These are phyloP conservation scores for Aspergillus kassunensis DNA, from an alignment of 495 filamentous ascomycete genomes.

Conservation along the genomic window DNA sequence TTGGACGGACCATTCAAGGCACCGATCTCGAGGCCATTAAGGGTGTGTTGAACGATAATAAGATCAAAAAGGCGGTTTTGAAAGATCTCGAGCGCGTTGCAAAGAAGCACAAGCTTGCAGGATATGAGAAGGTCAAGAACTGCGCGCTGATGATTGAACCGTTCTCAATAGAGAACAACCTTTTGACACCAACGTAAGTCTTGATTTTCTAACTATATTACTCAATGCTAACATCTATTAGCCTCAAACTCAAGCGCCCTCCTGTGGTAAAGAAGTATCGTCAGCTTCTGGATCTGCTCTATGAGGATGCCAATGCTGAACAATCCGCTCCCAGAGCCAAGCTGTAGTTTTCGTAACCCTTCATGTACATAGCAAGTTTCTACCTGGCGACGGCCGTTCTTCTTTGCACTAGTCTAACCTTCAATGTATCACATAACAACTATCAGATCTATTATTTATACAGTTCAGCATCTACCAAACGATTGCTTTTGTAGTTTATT, in stretches of 20 bases:
- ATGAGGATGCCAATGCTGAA: conserved; percentile 62
- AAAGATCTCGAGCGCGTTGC: conserved; percentile 77
- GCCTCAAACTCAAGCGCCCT: conserved; percentile 91
- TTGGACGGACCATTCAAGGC: conserved; percentile 59
- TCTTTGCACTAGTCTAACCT: not conserved
- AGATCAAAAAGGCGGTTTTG: conserved; percentile 69
- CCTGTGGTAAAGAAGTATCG: conserved; percentile 78
- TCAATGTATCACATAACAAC: not conserved
- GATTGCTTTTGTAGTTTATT: not conserved
- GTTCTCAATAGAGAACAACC: conserved; percentile 90
- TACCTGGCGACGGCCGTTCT: not conserved
- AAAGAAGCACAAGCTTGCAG: conserved; percentile 82
- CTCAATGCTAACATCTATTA: conserved; percentile 37
- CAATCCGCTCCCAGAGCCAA: conserved; percentile 53
- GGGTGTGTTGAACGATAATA: conserved; percentile 58
- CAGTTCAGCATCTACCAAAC: too few species aligned
- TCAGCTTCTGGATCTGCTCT: conserved; percentile 71
- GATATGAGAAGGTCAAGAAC: conserved; percentile 79
- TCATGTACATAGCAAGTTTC: conserved; percentile 11
- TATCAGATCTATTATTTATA: too few species aligned
- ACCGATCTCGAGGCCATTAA: conserved; percentile 65
- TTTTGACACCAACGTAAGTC: conserved; percentile 94
- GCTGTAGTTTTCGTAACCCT: conserved; percentile 25
- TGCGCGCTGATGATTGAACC: conserved; percentile 77
- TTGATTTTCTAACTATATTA: conserved; percentile 20